These are phyloP conservation scores for Curvularia sp. DNA, from an alignment of 2,329 filamentous ascomycete species.

Conservation along the genomic window DNA sequence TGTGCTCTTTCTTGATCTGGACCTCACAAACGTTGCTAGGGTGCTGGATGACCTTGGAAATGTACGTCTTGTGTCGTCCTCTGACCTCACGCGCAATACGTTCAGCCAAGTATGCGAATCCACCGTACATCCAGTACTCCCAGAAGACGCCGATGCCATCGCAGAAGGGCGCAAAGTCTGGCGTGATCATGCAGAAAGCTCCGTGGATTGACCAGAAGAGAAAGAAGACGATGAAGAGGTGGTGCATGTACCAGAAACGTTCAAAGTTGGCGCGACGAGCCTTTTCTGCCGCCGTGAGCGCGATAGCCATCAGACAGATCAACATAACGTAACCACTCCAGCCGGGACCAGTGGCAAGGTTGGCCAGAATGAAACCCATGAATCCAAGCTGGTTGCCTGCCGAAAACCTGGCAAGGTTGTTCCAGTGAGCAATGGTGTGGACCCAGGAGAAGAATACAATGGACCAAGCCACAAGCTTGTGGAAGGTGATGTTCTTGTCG, in stretches of 20 bases:
- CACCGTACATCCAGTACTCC: constrained; percentile 89
- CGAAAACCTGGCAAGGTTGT: constrained; percentile 81
- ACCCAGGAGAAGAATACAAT: constrained; percentile 90
- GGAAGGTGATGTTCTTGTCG: constrained; percentile 89
- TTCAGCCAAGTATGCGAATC: constrained; percentile 81
- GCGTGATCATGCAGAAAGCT: constrained; percentile 89
- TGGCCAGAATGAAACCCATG: constrained; percentile 78
- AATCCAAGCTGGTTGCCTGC: constrained; percentile 78
- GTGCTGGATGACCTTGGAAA: constrained; percentile 89
- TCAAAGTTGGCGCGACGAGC: constrained; percentile 82
- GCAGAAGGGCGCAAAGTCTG: constrained; percentile 81
- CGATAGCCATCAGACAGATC: constrained; percentile 78
- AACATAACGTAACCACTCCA: constrained; percentile 91
- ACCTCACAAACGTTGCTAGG: constrained; percentile 89
- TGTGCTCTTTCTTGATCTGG: constrained; percentile 89
- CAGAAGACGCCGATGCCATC: constrained; percentile 81
- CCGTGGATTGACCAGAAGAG: constrained; percentile 91
- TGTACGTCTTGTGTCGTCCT: constrained; percentile 82
- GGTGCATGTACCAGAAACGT: constrained; percentile 90
- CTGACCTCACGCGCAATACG: constrained; percentile 78
- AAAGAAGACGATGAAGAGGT: constrained; percentile 88
- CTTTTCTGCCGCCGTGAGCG: constrained; percentile 78
- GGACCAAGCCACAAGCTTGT: constrained; percentile 84
- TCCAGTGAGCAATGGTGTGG: constrained; percentile 86
- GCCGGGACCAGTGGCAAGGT: constrained; percentile 79